phyloP scores from a whole-genome alignment of 2,329 filamentous ascomycete species.

The Fusarium oligoseptatum region DNA sequence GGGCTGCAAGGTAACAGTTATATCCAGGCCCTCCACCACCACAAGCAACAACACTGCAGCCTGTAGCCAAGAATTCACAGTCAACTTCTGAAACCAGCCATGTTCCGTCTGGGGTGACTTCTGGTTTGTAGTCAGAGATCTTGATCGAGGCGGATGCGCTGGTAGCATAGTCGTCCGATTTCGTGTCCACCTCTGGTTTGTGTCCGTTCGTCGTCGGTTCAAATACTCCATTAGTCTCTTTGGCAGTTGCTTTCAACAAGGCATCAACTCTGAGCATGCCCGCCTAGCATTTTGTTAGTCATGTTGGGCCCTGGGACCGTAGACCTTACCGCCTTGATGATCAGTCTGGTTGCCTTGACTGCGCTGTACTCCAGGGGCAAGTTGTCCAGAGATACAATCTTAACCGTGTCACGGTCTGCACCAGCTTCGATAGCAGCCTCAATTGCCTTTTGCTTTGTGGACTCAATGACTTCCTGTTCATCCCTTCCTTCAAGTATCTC shows the following conservation, averaged over 20 bases:
- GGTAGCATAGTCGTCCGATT: neutral
- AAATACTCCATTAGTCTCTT: neutral
- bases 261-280: neutral
- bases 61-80: slow-evolving; percentile 7
- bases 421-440: neutral
- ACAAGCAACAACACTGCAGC: neutral
- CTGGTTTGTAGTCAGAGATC: neutral
- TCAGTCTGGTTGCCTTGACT: neutral
- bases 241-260: neutral
- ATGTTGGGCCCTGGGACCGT: neutral
- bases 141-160: neutral
- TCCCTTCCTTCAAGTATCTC: neutral
- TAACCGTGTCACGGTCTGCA: neutral
- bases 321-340: neutral
- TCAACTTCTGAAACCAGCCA: neutral
- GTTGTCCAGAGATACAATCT: neutral
- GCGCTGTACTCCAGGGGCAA: neutral
- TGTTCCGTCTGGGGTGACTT: neutral
- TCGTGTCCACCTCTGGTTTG: neutral
- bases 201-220: neutral
- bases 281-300: neutral
- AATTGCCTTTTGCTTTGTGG: neutral
- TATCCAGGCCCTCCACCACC: slow-evolving; percentile 3
- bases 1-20: neutral
- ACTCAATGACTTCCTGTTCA: neutral